phyloP scores from a whole-genome alignment of 192 early-diverging fungal species.

The Podila minutissima region DNA sequence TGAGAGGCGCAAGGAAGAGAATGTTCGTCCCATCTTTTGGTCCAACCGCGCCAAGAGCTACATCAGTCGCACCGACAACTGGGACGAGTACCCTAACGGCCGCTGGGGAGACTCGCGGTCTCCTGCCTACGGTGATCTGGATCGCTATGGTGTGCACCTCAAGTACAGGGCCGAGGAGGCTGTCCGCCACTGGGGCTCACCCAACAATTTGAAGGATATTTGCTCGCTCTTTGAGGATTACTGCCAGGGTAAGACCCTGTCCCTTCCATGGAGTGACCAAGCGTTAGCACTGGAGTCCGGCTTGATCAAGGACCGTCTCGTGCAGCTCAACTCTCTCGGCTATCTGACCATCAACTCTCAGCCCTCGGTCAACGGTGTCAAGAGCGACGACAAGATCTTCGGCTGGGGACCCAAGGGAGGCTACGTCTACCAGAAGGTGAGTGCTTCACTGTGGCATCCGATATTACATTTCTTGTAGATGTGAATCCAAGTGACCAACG shows the following conservation, averaged over 20 bases:
- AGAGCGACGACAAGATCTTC: slow-evolving; percentile 77
- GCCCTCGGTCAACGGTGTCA: slow-evolving; percentile 91
- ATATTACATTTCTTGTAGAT: neutral
- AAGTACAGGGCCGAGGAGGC: slow-evolving; percentile 77
- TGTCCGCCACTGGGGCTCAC: slow-evolving; percentile 80
- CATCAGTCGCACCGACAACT: slow-evolving; percentile 88
- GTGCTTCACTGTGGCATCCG: neutral
- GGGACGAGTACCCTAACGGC: slow-evolving; percentile 99
- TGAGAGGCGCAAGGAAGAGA: slow-evolving; percentile 91
- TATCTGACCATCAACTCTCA: slow-evolving; percentile 97
- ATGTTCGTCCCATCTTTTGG: slow-evolving; percentile 99
- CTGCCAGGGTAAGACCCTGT: slow-evolving; percentile 72
- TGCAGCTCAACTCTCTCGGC: slow-evolving; percentile 80
- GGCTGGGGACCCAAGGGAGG: slow-evolving; percentile 98
- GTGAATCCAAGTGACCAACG: neutral
- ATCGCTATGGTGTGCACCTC: slow-evolving; percentile 84
- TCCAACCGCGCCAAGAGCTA: slow-evolving; percentile 93
- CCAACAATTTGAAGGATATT: slow-evolving; percentile 72
- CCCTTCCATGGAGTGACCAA: slow-evolving; percentile 91
- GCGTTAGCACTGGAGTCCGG: slow-evolving; percentile 83
- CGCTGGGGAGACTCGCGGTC: slow-evolving; percentile 98
- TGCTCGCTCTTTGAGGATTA: slow-evolving; percentile 81
- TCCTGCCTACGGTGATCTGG: slow-evolving; percentile 85
- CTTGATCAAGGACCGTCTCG: slow-evolving; percentile 73
- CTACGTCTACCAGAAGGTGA: slow-evolving; percentile 91